Base-by-base conservation (phyloP, 257 asterid species). In the Solanum verrucosum region DNA sequence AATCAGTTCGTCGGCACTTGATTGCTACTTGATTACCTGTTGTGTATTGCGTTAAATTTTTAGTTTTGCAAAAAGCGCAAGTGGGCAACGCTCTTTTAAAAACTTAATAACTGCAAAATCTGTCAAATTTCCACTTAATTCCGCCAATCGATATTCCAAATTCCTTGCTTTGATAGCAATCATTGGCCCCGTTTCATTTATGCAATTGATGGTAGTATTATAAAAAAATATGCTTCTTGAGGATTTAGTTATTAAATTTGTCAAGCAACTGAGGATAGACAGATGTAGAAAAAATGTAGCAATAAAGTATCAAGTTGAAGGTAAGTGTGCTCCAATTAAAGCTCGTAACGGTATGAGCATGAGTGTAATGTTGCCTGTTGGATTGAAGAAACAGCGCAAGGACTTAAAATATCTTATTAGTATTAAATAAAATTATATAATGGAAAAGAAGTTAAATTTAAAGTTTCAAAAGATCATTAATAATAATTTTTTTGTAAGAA, bases 131-230 rank as follows among this genome's bases (percentile, higher is more conserved):
- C 7, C 9, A 52, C 23, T 52, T 49, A 1, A 15, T 5, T 1
- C 21, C 1, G 1, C 9, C 2, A 52, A 6, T 52, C 23, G 0
- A 5, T 16, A 52, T 0, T 52, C 60, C 0, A 56, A 18, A 56
- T 7, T 56, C 10, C n/a, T 2, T 56, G 63, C 63, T 52, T 52
- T 52, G 23, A 27, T 16, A 0, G 23, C 9, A 16, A 52, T 52
- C 4, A 3, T 44, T 18, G n/a, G 65, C 1, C 1, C 18, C 63
- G n/a, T 0, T 56, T 56, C 65, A 56, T n/a, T 56, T 56, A 7
- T 56, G 65, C 65, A 18, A 56, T 56, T 18, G 65, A 18, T 56
- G n/a, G 4, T 18, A 56, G n/a, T 2, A 7, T 56, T 35, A 35
- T 35, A 35, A 35, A 35, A 6, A 56, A 27, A 27, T 27, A 27